These are phyloP conservation scores for Scenedesmus sp. DNA, from an alignment of 163 green algal species.

Conservation along the genomic window DNA sequence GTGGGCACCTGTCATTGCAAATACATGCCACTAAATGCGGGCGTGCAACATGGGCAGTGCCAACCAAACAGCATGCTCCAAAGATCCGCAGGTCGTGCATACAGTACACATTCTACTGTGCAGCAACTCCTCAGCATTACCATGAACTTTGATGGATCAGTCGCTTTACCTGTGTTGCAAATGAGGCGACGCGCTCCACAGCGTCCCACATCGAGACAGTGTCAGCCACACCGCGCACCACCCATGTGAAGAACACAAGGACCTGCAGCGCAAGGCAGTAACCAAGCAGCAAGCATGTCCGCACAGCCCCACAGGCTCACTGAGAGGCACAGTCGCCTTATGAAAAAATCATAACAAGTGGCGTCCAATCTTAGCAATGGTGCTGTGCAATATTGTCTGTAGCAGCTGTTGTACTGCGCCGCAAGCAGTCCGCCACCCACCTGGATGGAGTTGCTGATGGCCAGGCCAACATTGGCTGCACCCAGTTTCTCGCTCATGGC, in stretches of 20 bases:
- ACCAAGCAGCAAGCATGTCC: too few relatives aligned
- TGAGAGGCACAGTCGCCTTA: too few relatives aligned
- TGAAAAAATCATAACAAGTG: too few relatives aligned
- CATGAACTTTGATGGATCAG: too few relatives aligned
- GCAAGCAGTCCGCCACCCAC: neutral
- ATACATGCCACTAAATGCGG: neutral
- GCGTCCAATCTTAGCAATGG: too few relatives aligned
- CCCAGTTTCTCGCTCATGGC: conserved; percentile 52
- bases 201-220: conserved; percentile 71
- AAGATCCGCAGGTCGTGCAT: too few relatives aligned
- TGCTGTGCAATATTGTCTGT: too few relatives aligned
- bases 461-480: conserved; percentile 72
- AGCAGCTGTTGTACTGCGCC: neutral
- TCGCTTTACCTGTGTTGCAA: conserved; percentile 53
- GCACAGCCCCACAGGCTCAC: too few relatives aligned
- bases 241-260: conserved; percentile 77
- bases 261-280: conserved; percentile 55
- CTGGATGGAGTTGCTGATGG: conserved; percentile 82
- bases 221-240: conserved; percentile 69
- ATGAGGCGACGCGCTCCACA: conserved; percentile 68
- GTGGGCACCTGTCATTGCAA: neutral
- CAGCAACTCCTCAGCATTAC: neutral
- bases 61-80: too few relatives aligned
- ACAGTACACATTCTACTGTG: too few relatives aligned
- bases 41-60: neutral